Conservation (phyloP, 2,329 filamentous ascomycete species). For the Canariomyces notabilis region DNA sequence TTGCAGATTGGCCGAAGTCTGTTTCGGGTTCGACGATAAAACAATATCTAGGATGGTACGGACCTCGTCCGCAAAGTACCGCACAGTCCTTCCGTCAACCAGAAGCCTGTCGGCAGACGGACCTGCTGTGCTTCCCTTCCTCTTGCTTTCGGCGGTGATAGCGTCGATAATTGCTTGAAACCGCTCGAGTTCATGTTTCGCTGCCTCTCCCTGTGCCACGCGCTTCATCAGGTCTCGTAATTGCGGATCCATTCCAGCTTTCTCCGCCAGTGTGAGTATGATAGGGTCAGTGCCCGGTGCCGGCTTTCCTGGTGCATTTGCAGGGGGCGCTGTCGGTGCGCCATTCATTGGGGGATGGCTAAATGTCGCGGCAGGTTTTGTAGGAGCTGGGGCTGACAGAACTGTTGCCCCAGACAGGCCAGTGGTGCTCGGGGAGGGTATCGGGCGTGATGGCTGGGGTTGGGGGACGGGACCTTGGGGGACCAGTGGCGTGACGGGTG, state of each 20-base stretch:
- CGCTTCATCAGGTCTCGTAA: slow-evolving; percentile 78
- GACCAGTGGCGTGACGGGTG: slow-evolving; percentile 17
- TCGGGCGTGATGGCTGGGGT: slow-evolving; percentile 22
- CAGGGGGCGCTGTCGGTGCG: slow-evolving; percentile 25
- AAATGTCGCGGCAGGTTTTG: slow-evolving; percentile 10
- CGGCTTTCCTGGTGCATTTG: slow-evolving; percentile 22
- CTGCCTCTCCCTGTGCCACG: slow-evolving; percentile 70
- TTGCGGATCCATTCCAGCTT: slow-evolving; percentile 66
- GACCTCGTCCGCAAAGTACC: slow-evolving; percentile 57
- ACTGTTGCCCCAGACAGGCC: slow-evolving; percentile 17
- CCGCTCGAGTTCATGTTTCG: slow-evolving; percentile 63
- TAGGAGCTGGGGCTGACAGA: slow-evolving; percentile 13
- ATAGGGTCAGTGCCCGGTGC: slow-evolving; percentile 59
- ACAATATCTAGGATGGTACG: slow-evolving; percentile 55
- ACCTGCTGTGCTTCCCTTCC: slow-evolving; percentile 45
- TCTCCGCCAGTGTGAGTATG: slow-evolving; percentile 72
- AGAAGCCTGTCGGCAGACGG: slow-evolving; percentile 51
- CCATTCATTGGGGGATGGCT: slow-evolving; percentile 17
- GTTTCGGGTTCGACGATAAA: slow-evolving; percentile 52
- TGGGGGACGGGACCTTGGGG: slow-evolving; percentile 9
- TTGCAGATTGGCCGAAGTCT: slow-evolving; percentile 48
- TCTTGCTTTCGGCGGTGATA: slow-evolving; percentile 58
- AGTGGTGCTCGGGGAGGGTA: slow-evolving; percentile 28
- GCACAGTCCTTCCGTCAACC: slow-evolving; percentile 52
- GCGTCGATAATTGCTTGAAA: slow-evolving; percentile 81